Percentiles rank a stretch among this genome's conserved stretches.
phyloP scores from a whole-genome alignment of 2,329 filamentous ascomycete species.

The Verticillium dahliae region DNA sequence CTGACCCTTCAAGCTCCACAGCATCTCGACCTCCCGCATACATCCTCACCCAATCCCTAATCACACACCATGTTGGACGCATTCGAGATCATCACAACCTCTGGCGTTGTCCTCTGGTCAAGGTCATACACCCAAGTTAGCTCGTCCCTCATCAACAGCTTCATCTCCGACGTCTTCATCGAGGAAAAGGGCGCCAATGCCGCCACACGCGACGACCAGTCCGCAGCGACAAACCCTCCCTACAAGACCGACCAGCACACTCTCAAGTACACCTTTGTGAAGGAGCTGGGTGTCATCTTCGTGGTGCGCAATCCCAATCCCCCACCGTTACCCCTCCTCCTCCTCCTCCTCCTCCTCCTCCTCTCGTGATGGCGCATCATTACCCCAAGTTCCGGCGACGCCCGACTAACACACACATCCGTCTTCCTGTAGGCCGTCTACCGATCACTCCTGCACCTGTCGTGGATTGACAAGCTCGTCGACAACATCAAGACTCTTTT shows the following conservation, averaged over 20 bases:
- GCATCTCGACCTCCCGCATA: neutral
- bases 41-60: neutral
- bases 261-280: constrained; percentile 85
- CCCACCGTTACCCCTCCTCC: neutral
- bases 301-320: constrained; percentile 53
- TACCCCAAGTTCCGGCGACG: neutral
- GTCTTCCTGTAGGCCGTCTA: constrained; percentile 70
- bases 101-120: constrained; percentile 95
- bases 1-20: neutral
- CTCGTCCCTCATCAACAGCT: constrained; percentile 80
- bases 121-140: constrained; percentile 75
- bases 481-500: constrained; percentile 94
- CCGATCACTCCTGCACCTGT: constrained; percentile 87
- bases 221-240: constrained; percentile 58
- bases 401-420: constrained; percentile 5
- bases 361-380: neutral
- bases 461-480: constrained; percentile 94
- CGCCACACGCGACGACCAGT: constrained; percentile 51
- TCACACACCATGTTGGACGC: constrained; percentile 71
- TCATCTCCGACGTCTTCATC: constrained; percentile 96
- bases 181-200: constrained; percentile 73
- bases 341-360: constrained; percentile 7
- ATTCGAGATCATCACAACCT: constrained; percentile 94
- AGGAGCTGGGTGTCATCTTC: constrained; percentile 92
- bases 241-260: constrained; percentile 94